Evolutionary conservation across 352 stramenopile genomes (phyloP).

Genomic region (Thalassiosira hispida): DNA sequence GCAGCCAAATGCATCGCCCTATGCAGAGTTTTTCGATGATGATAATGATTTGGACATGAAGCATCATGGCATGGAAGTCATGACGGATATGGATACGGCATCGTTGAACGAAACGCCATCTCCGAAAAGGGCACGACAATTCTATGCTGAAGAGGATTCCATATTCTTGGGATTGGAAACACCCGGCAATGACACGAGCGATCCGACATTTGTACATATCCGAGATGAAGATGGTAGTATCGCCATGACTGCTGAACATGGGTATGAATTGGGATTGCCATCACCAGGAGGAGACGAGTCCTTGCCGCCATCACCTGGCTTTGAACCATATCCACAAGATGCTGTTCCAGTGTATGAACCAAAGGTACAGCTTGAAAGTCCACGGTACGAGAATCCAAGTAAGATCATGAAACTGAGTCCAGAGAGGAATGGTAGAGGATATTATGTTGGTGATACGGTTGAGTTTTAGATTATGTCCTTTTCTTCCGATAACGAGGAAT

Average conservation of each 20-base stretch:
- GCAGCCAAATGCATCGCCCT: neutral
- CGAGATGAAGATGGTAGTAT: neutral
- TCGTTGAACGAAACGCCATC: neutral
- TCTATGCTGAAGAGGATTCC: neutral
- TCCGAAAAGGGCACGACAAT: neutral
- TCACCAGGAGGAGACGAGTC: neutral
- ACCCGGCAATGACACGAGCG: neutral
- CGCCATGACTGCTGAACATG: slow-evolving; percentile 13
- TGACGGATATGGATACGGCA: neutral
- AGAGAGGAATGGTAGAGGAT: neutral
- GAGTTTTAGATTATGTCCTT: slow-evolving; percentile 15
- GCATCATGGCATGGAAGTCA: slow-evolving; percentile 9
- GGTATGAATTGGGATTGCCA: slow-evolving; percentile 8
- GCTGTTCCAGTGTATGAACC: slow-evolving; percentile 9
- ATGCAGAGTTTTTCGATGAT: slow-evolving; percentile 34
- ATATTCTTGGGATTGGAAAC: slow-evolving; percentile 13
- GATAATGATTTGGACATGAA: slow-evolving; percentile 37
- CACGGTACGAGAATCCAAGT: slow-evolving; percentile 21
- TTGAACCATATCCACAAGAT: too few species aligned
- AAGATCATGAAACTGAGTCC: neutral
- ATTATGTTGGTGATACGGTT: slow-evolving; percentile 28
- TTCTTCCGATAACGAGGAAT: neutral
- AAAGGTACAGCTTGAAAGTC: neutral
- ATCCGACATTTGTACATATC: slow-evolving; percentile 10
- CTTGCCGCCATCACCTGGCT: neutral